These are phyloP conservation scores for Serendipita sp. DNA, from an alignment of 768 basidiomycete species.

Conservation along the genomic window DNA sequence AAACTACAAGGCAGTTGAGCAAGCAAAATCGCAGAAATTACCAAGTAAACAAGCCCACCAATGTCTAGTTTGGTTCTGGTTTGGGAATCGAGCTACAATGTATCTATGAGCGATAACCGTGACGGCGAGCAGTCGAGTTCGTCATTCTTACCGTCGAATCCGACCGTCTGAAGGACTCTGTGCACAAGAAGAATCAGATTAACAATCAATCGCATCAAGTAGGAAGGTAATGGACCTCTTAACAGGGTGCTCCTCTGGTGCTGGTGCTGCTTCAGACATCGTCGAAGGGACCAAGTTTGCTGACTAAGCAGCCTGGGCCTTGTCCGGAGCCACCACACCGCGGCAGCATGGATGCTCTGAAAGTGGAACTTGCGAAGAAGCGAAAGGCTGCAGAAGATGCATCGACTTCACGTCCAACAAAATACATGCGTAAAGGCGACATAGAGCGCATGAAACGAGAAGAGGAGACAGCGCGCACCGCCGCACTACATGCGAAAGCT, in stretches of 20 bases:
- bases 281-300: neutral
- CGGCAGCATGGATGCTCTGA: slow-evolving; percentile 68
- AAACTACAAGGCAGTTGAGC: slow-evolving; percentile 30
- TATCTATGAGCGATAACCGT: neutral
- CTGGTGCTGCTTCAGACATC: slow-evolving; percentile 12
- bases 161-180: slow-evolving; percentile 86
- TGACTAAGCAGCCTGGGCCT: neutral
- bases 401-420: slow-evolving; percentile 39
- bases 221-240: neutral
- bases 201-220: neutral
- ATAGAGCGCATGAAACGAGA: slow-evolving; percentile 53
- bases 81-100: slow-evolving; percentile 63
- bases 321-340: neutral
- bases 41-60: slow-evolving; percentile 41
- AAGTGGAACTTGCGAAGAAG: slow-evolving; percentile 76
- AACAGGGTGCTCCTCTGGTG: slow-evolving; percentile 37
- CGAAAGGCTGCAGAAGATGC: slow-evolving; percentile 54
- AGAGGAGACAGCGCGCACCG: slow-evolving; percentile 28
- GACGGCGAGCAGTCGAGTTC: slow-evolving; percentile 9
- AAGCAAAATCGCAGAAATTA: neutral
- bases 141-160: slow-evolving; percentile 60
- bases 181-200: slow-evolving; percentile 17
- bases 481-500: slow-evolving; percentile 21
- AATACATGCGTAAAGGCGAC: slow-evolving; percentile 89
- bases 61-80: slow-evolving; percentile 90